These are phyloP conservation scores for Jacaranda copaia DNA, from an alignment of 257 asterid genomes.

Conservation along the genomic window DNA sequence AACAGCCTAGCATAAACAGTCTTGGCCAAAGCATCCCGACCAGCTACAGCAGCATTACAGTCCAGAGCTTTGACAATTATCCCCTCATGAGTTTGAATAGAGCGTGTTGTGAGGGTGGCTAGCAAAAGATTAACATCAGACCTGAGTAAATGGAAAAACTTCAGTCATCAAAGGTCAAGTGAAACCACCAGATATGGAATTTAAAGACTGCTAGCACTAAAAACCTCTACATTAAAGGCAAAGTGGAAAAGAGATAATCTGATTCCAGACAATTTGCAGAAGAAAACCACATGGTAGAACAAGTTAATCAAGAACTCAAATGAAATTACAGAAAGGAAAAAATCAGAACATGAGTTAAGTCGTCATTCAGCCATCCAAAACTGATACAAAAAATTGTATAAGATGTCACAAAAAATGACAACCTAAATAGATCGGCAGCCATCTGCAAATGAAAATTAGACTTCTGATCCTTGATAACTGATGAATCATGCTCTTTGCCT, in stretches of 20 bases:
- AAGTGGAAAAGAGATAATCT: constrained; percentile 17
- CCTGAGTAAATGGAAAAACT: constrained; percentile 53
- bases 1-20: constrained; percentile 91
- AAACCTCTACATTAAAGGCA: not conserved
- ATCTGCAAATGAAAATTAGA: constrained; percentile 83
- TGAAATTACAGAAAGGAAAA: not conserved
- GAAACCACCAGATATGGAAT: constrained; percentile 8
- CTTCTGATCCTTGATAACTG: constrained; percentile 73
- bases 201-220: constrained; percentile 13
- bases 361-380: constrained; percentile 25
- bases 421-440: constrained; percentile 91
- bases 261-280: constrained; percentile 30
- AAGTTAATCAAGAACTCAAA: not conserved
- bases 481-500: constrained; percentile 96
- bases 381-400: constrained; percentile 3
- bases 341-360: constrained; percentile 21
- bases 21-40: constrained; percentile 98
- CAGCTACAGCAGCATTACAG: constrained; percentile 88
- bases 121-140: constrained; percentile 82
- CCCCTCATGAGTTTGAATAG: constrained; percentile 95
- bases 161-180: constrained; percentile 32
- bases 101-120: constrained; percentile 87
- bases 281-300: not conserved
- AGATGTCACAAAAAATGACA: constrained; percentile 30
- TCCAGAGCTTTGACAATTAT: constrained; percentile 87